Conservation (phyloP, 768 basidiomycete genomes). For the Tricholoma terreum region DNA sequence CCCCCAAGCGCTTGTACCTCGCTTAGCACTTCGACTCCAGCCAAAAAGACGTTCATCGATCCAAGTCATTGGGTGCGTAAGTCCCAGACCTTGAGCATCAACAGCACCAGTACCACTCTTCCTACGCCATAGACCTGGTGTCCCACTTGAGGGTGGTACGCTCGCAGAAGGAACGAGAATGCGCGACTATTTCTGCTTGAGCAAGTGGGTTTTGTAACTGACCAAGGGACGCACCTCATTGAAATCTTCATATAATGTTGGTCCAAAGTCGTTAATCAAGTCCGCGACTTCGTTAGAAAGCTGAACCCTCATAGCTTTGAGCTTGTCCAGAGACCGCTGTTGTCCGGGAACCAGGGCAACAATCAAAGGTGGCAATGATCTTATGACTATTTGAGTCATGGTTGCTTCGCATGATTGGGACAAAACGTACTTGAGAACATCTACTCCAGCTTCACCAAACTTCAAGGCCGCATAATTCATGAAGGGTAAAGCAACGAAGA, state of each 20-base stretch:
- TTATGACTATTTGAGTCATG: conserved; percentile 27
- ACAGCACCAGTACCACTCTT: conserved; percentile 80
- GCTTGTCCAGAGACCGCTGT: conserved; percentile 70
- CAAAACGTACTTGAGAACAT: conserved; percentile 81
- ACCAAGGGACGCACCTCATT: conserved; percentile 53
- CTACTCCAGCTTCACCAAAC: conserved; percentile 97
- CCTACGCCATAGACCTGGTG: conserved; percentile 72
- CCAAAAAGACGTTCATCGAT: conserved; percentile 93
- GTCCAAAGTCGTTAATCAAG: conserved; percentile 85
- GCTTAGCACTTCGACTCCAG: conserved; percentile 74
- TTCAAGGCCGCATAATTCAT: conserved; percentile 93
- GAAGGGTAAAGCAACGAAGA: conserved; percentile 73
- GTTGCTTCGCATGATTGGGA: neutral
- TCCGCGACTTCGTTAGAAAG: conserved; percentile 84
- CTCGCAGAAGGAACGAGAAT: conserved; percentile 82
- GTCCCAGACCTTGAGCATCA: conserved; percentile 80
- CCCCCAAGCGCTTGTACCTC: conserved; percentile 88
- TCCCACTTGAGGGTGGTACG: conserved; percentile 75
- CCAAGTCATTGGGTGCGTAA: conserved; percentile 94
- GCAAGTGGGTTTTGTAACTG: conserved; percentile 7
- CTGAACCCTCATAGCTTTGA: conserved; percentile 69
- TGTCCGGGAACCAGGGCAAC: conserved; percentile 88
- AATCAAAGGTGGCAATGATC: conserved; percentile 86
- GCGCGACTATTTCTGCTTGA: conserved; percentile 49
- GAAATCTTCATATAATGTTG: conserved; percentile 84